phyloP scores from a whole-genome alignment of 2,329 filamentous ascomycete species.

The Fusarium tuaranense region DNA sequence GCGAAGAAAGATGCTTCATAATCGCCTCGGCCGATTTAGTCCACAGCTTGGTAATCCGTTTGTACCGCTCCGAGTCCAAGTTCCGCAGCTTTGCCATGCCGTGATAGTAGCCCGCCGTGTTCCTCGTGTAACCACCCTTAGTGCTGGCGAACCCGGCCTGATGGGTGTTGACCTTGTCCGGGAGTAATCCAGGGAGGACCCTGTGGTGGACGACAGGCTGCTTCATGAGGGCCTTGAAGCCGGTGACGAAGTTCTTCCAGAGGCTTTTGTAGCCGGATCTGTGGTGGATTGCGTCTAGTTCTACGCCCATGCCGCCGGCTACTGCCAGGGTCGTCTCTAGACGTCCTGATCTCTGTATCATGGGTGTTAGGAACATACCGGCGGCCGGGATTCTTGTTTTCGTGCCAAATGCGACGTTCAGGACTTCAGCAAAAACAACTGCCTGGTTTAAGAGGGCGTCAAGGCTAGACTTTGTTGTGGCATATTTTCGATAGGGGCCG shows the following conservation, averaged over 20 bases:
- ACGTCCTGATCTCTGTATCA: conserved; percentile 60
- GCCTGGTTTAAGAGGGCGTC: conserved; percentile 75
- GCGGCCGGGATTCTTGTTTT: conserved; percentile 81
- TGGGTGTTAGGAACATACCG: conserved; percentile 69
- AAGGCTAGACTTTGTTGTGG: conserved; percentile 57
- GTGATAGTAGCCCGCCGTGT: conserved; percentile 86
- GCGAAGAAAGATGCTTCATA: conserved; percentile 76
- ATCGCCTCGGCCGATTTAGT: conserved; percentile 79
- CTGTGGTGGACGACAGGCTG: conserved; percentile 61
- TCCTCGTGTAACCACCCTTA: conserved; percentile 80
- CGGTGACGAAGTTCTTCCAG: conserved; percentile 75
- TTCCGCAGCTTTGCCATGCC: conserved; percentile 90
- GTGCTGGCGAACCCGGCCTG: conserved; percentile 76
- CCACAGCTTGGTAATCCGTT: conserved; percentile 79
- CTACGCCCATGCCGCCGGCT: conserved; percentile 81
- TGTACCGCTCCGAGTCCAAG: conserved; percentile 76
- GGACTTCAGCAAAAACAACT: conserved; percentile 74
- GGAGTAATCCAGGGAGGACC: conserved; percentile 74
- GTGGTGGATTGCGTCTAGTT: conserved; percentile 67
- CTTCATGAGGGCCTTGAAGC: conserved; percentile 74
- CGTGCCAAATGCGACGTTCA: conserved; percentile 84
- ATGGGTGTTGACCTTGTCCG: conserved; percentile 75
- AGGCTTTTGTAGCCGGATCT: conserved; percentile 78
- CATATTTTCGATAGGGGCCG: conserved; percentile 69
- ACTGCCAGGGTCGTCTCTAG: conserved; percentile 79